phyloP scores from a whole-genome alignment of 208 protist genomes.

The Naegleria lovaniensis region DNA sequence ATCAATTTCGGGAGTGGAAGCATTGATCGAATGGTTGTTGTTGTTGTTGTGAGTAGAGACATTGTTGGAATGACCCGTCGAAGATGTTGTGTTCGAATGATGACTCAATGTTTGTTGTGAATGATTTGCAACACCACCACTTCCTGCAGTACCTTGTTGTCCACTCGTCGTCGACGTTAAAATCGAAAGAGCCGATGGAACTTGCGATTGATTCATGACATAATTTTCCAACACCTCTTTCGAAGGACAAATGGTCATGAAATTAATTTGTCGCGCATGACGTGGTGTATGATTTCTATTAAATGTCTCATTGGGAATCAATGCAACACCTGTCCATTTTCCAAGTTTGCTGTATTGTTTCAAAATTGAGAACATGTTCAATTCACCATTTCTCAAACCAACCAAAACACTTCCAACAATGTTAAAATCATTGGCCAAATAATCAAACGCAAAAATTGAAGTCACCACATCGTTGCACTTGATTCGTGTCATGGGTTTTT shows the following conservation, averaged over 20 bases:
- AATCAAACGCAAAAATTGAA: not conserved
- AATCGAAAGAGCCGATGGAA: not conserved
- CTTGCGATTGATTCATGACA: not conserved
- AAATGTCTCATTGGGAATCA: not conserved
- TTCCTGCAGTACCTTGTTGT: too few relatives aligned
- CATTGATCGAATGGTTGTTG: too few relatives aligned
- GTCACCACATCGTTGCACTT: not conserved
- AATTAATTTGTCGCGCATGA: not conserved
- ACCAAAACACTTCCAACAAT: not conserved
- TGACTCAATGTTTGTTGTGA: not conserved
- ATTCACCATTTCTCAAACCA: conserved; percentile 1
- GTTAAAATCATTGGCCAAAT: not conserved
- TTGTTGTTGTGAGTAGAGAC: too few relatives aligned
- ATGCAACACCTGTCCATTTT: not conserved
- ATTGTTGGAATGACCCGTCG: too few relatives aligned
- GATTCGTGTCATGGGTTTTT: not conserved
- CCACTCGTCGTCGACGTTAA: not conserved
- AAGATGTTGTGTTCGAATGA: too few relatives aligned
- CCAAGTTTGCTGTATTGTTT: not conserved
- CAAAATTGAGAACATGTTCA: not conserved
- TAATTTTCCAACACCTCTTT: not conserved
- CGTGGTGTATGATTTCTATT: not conserved
- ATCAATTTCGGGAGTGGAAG: not conserved
- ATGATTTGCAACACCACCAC: not conserved
- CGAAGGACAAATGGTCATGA: not conserved